Conservation (phyloP, 2,329 filamentous ascomycete genomes). For the Epichloe uncinata region DNA sequence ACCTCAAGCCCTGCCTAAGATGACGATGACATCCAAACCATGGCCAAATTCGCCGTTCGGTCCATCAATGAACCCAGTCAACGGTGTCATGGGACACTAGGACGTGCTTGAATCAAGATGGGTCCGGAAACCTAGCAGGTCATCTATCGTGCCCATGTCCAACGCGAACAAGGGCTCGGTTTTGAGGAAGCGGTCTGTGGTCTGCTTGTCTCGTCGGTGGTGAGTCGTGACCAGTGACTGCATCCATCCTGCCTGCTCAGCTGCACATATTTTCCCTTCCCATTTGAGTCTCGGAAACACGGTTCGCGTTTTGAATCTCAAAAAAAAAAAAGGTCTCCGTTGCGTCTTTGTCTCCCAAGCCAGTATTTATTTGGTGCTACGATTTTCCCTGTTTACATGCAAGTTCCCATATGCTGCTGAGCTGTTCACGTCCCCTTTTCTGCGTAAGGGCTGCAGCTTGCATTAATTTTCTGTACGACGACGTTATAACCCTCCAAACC, state of each 20-base stretch:
- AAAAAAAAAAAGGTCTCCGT: slow-evolving; percentile 6
- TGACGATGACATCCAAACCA: background rate
- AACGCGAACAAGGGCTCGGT: slow-evolving; percentile 1
- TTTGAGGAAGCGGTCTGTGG: slow-evolving; percentile 7
- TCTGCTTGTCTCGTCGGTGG: slow-evolving; percentile 9
- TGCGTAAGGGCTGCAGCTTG: slow-evolving; percentile 4
- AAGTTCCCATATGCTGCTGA: slow-evolving; percentile 1
- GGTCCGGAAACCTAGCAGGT: background rate
- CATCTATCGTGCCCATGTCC: slow-evolving; percentile 4
- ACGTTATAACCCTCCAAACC: slow-evolving; percentile 3
- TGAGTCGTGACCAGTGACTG: slow-evolving; percentile 7
- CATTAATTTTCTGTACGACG: slow-evolving; percentile 5
- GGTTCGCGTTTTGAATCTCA: slow-evolving; percentile 1
- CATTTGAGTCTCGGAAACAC: background rate
- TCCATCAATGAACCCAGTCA: background rate
- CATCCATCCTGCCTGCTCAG: slow-evolving; percentile 17
- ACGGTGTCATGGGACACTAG: slow-evolving; percentile 1
- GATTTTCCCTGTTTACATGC: background rate
- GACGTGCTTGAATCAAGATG: background rate
- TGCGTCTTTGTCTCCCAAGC: slow-evolving; percentile 6
- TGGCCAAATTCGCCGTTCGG: slow-evolving; percentile 4
- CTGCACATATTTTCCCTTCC: slow-evolving; percentile 6
- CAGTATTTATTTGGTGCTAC: slow-evolving; percentile 2
- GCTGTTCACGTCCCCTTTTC: background rate
- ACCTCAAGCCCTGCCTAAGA: background rate